Evolutionary conservation across 192 early-diverging fungal species (phyloP).

Genomic region (Entrophospora sp.): DNA sequence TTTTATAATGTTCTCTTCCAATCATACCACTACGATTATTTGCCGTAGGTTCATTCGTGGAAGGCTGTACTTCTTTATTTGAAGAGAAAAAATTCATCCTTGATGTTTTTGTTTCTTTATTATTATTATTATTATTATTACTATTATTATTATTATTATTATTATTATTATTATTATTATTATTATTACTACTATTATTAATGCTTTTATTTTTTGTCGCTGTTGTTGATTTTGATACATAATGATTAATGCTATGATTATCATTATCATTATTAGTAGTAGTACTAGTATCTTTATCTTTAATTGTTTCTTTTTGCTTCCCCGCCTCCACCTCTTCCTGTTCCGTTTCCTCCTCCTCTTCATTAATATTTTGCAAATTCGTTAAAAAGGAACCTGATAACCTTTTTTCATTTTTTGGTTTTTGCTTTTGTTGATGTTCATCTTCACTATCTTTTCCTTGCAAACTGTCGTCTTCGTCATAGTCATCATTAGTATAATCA

Average conservation of each 20-base stretch:
- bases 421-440: neutral
- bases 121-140: neutral
- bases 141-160: neutral
- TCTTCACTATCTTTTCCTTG: neutral
- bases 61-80: neutral
- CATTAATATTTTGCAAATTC: neutral
- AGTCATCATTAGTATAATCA: too few species aligned
- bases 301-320: neutral
- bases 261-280: neutral
- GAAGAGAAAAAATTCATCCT: neutral
- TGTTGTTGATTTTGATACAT: neutral
- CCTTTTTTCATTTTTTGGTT: neutral
- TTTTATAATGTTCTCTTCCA: too few species aligned
- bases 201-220: neutral
- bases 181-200: neutral
- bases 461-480: too few species aligned
- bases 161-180: neutral
- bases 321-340: conserved; percentile 2
- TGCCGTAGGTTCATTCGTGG: neutral
- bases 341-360: conserved; percentile 4
- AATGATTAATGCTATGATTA: neutral
- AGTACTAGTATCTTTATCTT: neutral
- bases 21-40: neutral
- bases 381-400: neutral
- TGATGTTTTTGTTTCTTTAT: neutral